Evolutionary conservation across 2,329 filamentous ascomycete species (phyloP).

Genomic region (Berkeleyomyces basicola): DNA sequence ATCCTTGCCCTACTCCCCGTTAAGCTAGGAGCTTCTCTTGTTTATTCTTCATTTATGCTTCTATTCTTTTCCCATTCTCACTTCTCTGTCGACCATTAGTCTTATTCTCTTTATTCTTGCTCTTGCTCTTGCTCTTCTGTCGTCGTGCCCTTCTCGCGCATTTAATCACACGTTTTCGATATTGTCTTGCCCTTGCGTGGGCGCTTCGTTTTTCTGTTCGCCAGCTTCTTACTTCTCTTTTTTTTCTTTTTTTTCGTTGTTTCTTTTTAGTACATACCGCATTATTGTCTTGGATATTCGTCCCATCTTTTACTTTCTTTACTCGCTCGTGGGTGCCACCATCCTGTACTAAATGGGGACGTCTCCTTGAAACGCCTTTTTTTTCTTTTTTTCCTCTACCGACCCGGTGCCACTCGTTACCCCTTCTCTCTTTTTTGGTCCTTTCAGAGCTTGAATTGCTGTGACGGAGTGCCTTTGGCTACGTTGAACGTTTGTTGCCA

Average conservation of each 20-base stretch:
- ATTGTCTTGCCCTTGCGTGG: conserved; percentile 4
- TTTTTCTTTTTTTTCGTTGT: background rate
- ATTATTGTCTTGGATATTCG: conserved; percentile 18
- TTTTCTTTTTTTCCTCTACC: conserved; percentile 11
- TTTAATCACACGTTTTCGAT: conserved; percentile 16
- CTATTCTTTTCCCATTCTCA: conserved; percentile 5
- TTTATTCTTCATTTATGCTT: background rate
- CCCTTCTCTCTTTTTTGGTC: conserved; percentile 1
- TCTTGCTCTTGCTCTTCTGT: background rate
- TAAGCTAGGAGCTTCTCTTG: background rate
- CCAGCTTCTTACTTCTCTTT: background rate
- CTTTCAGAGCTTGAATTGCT: conserved; percentile 1
- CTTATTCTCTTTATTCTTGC: conserved; percentile 1
- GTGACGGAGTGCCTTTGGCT: conserved; percentile 9
- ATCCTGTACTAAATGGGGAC: conserved; percentile 4
- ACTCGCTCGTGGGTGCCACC: conserved; percentile 16
- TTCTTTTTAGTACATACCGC: background rate
- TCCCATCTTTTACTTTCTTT: conserved; percentile 15
- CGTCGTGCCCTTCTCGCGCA: conserved; percentile 1
- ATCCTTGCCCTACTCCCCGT: background rate
- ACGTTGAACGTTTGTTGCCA: background rate
- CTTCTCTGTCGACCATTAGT: background rate
- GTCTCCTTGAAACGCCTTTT: conserved; percentile 5
- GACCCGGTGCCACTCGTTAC: conserved; percentile 5
- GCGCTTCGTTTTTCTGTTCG: background rate